A percentile compares a stretch with the other conserved stretches of the same genome.
These are phyloP conservation scores for Colletotrichum eremochloae DNA, from an alignment of 2,329 filamentous ascomycete species.

Conservation along the genomic window DNA sequence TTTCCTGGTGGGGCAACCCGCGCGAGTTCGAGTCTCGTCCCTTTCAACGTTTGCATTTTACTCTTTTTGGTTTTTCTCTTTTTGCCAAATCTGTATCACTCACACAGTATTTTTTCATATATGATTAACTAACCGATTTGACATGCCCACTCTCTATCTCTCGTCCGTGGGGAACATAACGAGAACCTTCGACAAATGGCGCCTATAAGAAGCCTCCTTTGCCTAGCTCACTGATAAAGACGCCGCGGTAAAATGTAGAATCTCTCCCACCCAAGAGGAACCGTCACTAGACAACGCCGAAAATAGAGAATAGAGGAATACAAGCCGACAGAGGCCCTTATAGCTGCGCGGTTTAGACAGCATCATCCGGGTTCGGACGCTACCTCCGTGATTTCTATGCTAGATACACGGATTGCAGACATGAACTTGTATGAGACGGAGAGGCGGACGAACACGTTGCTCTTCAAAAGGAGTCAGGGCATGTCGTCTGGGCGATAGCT, in stretches of 20 bases:
- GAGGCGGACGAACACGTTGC: neutral
- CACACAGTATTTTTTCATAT: neutral
- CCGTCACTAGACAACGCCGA: neutral
- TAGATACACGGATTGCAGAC: neutral
- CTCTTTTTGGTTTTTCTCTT: neutral
- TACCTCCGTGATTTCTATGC: neutral
- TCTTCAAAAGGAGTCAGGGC: neutral
- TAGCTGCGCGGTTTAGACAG: neutral
- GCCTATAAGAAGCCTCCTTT: neutral
- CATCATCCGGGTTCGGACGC: neutral
- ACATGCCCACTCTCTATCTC: neutral
- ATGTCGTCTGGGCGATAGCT: neutral
- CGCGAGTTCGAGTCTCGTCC: conserved; percentile 24
- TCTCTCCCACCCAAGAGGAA: neutral
- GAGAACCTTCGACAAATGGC: neutral
- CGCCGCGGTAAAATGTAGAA: neutral
- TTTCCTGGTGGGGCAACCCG: conserved; percentile 28
- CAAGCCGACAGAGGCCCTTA: neutral
- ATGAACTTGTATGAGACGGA: neutral
- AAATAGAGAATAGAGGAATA: neutral
- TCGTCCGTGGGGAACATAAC: neutral
- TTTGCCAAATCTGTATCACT: neutral
- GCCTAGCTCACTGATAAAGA: no score
- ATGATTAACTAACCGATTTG: neutral
- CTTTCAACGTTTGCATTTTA: neutral